Evolutionary conservation across 352 stramenopile genomes (phyloP), one percentile per base, ranked within the genome.

Genomic region (Phytopythium delawarense): DNA sequence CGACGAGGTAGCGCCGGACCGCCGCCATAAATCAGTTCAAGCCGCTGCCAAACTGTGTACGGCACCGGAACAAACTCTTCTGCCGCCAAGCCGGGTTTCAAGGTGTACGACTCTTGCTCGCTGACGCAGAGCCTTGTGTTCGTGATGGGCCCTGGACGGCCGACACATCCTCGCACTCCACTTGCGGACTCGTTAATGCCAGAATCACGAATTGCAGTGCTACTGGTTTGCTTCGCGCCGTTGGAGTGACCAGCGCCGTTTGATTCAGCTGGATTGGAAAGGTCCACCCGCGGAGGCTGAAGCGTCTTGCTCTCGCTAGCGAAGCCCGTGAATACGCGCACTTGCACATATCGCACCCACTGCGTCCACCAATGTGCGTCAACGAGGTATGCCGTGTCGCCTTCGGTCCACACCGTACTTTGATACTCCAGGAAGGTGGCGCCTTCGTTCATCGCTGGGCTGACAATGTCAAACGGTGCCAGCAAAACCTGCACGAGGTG

Each of bases 1-100:
- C 76, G 80, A 5, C 84, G 81, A 4, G 81, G 72, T 46, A 89
- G 72, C 35, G 78, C 75, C 0, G 78, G 81, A 1, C 81, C 81
- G 15, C 79, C 78, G 44, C 79, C 79, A 44, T 91, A 90, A 0
- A 78, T 51, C 56, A 79, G 59, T 12, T 80, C 45, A 7, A 92
- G 69, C 15, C 73, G 75, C 16, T 69, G 75, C 84, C 84, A 92
- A 11, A 90, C 64, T 4, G 13, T 7, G 48, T 59, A 30, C 0
- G 74, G 55, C 0, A 91, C 67, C 0, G 90, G 58, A 20, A 91
- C 75, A 51, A 76, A 88, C 48, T 92, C 70, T 7, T 65, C 67
- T 15, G 77, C 53, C 12, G 56, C 18, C 12, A 92, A 54, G 21
- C 23, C 60, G 21, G 63, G 71, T 34, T 61, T 59, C 42, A 92